Conservation (phyloP, 352 stramenopile species). For the Aphanomyces invadans region DNA sequence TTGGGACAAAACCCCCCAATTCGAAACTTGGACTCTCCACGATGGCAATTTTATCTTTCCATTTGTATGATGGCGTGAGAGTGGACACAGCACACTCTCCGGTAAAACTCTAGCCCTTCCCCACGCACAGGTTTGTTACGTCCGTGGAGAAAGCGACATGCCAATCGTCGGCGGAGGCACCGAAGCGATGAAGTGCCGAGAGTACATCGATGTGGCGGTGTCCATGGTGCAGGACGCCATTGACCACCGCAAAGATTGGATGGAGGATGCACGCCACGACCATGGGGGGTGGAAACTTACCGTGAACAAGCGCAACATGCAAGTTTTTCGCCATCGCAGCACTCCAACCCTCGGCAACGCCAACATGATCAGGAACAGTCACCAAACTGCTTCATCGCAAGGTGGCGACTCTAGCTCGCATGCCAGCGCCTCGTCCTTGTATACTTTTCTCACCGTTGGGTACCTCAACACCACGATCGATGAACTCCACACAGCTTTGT, state of each 20-base stretch:
- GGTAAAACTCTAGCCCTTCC: neutral
- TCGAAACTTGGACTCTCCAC: no score
- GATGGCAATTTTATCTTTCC: neutral
- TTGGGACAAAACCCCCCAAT: no score
- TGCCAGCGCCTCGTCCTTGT: constrained; percentile 8
- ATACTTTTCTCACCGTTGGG: constrained; percentile 19
- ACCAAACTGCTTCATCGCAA: no score
- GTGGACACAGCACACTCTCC: neutral
- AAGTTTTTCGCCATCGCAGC: constrained; percentile 13
- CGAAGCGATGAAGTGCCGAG: neutral
- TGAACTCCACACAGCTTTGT: constrained; percentile 7
- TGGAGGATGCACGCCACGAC: constrained; percentile 21
- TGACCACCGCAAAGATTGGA: constrained; percentile 15
- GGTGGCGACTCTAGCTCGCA: no score
- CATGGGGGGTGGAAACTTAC: constrained; percentile 18
- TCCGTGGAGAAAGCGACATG: neutral
- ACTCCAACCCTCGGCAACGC: neutral
- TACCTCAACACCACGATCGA: constrained; percentile 20
- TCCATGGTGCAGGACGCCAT: constrained; percentile 9
- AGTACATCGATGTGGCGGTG: neutral
- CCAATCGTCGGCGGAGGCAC: neutral
- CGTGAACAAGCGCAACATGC: constrained; percentile 25
- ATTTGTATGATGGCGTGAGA: neutral
- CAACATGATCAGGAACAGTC: no score
- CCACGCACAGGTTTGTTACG: no score